phyloP scores from a whole-genome alignment of 164 flowering plant genomes.

The Macadamia tetraphylla region DNA sequence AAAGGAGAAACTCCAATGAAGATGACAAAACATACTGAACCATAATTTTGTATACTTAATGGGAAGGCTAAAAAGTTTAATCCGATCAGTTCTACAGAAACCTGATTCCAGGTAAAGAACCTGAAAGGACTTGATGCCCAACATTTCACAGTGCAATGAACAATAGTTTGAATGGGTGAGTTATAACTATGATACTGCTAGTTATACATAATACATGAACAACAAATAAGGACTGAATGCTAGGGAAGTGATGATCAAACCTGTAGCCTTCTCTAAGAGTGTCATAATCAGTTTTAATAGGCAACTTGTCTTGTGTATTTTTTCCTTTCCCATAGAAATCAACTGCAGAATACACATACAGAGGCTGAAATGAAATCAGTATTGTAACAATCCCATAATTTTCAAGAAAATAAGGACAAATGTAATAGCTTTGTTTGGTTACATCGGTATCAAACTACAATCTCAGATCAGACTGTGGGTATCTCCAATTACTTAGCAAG shows the following conservation, averaged over 20 bases:
- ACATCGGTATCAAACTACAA: neutral
- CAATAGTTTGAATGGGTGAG: no score
- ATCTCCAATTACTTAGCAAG: neutral
- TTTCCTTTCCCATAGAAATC: conserved; percentile 56
- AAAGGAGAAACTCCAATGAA: no score
- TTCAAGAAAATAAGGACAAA: neutral
- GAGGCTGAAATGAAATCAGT: neutral
- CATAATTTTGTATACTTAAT: no score
- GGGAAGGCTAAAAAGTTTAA: no score
- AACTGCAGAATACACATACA: conserved; percentile 34
- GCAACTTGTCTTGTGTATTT: conserved; percentile 33
- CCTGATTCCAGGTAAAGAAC: neutral
- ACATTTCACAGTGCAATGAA: no score
- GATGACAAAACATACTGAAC: no score
- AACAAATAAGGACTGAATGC: neutral
- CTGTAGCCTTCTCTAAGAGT: conserved; percentile 88
- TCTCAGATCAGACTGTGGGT: neutral
- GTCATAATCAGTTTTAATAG: conserved; percentile 81
- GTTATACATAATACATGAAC: neutral
- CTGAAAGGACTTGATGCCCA: neutral
- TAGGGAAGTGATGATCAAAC: conserved; percentile 26
- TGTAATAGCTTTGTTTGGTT: no score
- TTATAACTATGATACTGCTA: no score
- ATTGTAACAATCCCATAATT: neutral
- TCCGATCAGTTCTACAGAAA: no score